Base-by-base conservation (phyloP, 306 rosid species). In the Boehmeria nivea region DNA sequence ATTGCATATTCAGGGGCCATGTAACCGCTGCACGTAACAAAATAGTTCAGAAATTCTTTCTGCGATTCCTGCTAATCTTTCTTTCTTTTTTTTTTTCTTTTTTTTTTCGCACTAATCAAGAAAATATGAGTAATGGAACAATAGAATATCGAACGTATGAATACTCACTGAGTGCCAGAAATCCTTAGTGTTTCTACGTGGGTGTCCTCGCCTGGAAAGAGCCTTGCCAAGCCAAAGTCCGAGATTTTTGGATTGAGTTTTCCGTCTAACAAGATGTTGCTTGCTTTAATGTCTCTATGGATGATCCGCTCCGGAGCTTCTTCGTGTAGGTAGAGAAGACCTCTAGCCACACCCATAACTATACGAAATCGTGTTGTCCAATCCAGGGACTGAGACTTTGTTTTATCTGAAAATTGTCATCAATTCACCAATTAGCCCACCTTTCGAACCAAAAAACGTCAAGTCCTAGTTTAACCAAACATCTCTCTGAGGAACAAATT, bases 1-100 rank as follows among this genome's bases (percentile, higher is more conserved):
- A 81, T 45, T 53, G 95, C 93, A 43, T 89, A 89, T 73, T 89
- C 97, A 34, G 97, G 97, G 2, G 95, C 86, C 95, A 89, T 89
- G 64, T 89, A 89, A 62, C 97, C 97, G 51, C 97, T 89, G 52
- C 65, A 72, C 25, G 18, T 6, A 31, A 31, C 36, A 10, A 31
- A 31, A 31, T 10, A 6, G 2, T 1, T 31, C 2, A 31, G 36
- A 31, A 31, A 31, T 10, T 10, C 5, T 31, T 4, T 31, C 9
- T 2, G n/a, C n/a, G n/a, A n/a, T n/a, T n/a, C n/a, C n/a, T 31
- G 36, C 36, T 6, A 31, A 10, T 10, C 9, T 31, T 31, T 31
- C 8, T 10, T 31, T 28, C 34, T 28, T 28, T 8, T 31, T 31
- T 31, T 31, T 31, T 31, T 2, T 31, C 36, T 1, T 31, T 31